Evolutionary conservation across 2,329 filamentous ascomycete genomes (phyloP), one percentile per base, ranked within the genome.

Genomic region (Talaromyces marneffei): DNA sequence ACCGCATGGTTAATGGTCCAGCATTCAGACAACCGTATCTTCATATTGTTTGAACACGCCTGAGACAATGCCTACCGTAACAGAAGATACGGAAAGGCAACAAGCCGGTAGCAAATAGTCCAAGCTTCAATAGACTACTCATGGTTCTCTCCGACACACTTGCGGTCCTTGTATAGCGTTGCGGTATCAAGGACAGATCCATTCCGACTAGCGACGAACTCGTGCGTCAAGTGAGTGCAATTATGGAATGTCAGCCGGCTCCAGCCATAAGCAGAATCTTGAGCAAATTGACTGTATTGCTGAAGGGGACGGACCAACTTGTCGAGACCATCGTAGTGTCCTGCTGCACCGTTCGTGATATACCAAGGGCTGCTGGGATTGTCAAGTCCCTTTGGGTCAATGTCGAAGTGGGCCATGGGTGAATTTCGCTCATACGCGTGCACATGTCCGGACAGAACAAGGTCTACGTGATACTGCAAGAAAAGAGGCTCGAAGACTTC

Each of bases 391-490:
- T 61, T 62, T 9, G 65, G 64, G 29, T 63, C 53, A 40, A 57
- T 18, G 39, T 42, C 23, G 10, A 20, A 50, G 23, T 63, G 59
- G 37, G 20, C 18, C 29, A 65, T 37, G 6, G 81, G 80, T 58
- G 71, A 62, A 63, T 81, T 79, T 3, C 82, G 77, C 71, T 83
- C 80, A 58, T 79, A 79, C 65, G 80, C 80, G 69, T 84, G 82
- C 23, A 83, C 79, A 66, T 85, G 82, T 3, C 82, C 82, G 62
- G 82, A 81, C 20, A 84, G 72, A 33, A 74, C 80, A 10, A 83
- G 68, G 66, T 83, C 81, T 46, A 83, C 81, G 59, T 79, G 80
- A 68, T 83, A 82, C 60, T 78, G 74, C 69, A 81, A 79, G 5
- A 83, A 68, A 10, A 83, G 68, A 2, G 73, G 71, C 73, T 83